These are phyloP conservation scores for Bothia castanella DNA, from an alignment of 1,284 basidiomycete species.

Conservation along the genomic window DNA sequence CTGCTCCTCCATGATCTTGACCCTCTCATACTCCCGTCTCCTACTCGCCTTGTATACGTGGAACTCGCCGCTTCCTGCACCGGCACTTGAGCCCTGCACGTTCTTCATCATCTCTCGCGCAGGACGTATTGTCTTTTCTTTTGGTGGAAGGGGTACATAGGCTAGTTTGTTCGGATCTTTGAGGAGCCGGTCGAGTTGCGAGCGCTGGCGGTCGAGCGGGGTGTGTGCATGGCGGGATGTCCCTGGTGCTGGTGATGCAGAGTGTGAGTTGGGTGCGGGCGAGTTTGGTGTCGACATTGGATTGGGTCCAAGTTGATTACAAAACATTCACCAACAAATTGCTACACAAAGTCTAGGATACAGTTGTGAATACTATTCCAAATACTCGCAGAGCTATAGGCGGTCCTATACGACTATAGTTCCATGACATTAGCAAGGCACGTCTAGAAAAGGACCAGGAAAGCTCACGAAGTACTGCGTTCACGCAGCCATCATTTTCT, in stretches of 20 bases:
- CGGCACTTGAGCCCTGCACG: conserved; percentile 90
- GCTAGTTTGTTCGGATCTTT: conserved; percentile 83
- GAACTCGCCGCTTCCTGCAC: conserved; percentile 92
- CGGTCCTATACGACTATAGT: conserved; percentile 25
- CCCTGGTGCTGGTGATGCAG: conserved; percentile 31
- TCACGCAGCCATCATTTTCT: conserved; percentile 96
- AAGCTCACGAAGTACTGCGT: conserved; percentile 80
- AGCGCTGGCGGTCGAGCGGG: conserved; percentile 68
- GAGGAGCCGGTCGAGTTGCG: conserved; percentile 79
- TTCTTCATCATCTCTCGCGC: conserved; percentile 98
- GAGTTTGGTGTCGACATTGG: conserved; percentile 31
- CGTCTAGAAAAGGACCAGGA: not conserved
- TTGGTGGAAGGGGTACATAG: conserved; percentile 68
- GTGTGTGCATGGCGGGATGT: conserved; percentile 63
- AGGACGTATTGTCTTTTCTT: conserved; percentile 75
- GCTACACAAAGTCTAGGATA: conserved; percentile 18
- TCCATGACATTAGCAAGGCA: conserved; percentile 8
- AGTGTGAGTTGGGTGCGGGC: conserved; percentile 29
- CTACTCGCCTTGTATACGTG: conserved; percentile 98
- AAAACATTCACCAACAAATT: conserved; percentile 25
- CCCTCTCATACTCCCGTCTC: conserved; percentile 90
- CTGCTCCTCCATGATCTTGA: conserved; percentile 88
- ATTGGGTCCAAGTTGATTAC: conserved; percentile 6
- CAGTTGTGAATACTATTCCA: no score
- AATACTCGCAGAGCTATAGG: no score